These are phyloP conservation scores for Ophiorrhiza pumila DNA, from an alignment of 257 asterid species.

Conservation along the genomic window DNA sequence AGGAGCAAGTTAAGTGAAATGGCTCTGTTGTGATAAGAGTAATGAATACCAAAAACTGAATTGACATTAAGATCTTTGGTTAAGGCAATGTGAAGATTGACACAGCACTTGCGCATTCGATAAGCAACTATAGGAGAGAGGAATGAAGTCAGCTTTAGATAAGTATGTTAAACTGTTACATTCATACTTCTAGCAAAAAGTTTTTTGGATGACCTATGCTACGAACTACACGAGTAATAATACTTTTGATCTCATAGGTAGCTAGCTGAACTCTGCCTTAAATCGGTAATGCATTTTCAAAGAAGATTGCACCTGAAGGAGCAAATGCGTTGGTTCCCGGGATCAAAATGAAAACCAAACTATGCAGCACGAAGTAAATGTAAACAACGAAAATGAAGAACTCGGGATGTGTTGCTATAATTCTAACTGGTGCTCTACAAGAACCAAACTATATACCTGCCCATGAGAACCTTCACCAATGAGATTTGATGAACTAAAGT, in stretches of 20 bases:
- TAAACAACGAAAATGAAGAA: not conserved
- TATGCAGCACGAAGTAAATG: not conserved
- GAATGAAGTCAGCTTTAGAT: not conserved
- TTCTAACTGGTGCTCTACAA: not conserved
- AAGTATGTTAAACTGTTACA: not conserved
- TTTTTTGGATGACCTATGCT: not conserved
- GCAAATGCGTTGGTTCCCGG: not conserved
- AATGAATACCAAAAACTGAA: not conserved
- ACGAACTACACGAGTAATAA: not conserved
- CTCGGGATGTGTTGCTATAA: not conserved
- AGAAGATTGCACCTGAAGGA: not conserved
- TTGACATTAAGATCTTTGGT: not conserved
- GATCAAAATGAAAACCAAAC: not conserved
- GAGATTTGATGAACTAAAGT: constrained; percentile 48
- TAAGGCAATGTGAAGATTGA: no score
- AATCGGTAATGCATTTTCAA: not conserved
- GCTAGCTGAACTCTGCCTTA: not conserved
- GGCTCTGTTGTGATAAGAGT: not conserved
- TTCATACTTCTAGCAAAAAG: not conserved
- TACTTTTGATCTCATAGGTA: not conserved
- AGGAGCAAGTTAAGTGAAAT: no score
- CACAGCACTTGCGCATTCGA: no score
- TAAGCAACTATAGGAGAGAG: not conserved
- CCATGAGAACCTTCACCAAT: constrained; percentile 63
- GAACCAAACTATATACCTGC: constrained; percentile 42